These are phyloP conservation scores for Fusarium brevicatenulatum DNA, from an alignment of 2,329 filamentous ascomycete species.

Conservation along the genomic window DNA sequence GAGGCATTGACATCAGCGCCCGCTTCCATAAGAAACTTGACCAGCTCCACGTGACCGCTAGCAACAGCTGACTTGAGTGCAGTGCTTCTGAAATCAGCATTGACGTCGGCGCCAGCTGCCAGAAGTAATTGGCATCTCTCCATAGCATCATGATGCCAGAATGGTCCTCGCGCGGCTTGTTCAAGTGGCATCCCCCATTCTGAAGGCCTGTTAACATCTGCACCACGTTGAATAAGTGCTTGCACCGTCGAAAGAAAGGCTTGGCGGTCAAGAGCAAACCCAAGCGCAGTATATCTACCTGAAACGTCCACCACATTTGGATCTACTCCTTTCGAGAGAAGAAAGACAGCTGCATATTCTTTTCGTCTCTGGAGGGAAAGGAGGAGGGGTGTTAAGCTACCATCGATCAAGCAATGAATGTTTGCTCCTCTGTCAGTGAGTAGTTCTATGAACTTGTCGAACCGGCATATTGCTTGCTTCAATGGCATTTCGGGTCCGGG, in stretches of 20 bases:
- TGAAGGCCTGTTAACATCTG: accelerated
- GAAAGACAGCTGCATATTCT: too few species aligned
- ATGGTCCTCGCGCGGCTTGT: accelerated
- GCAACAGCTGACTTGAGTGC: constrained; percentile 26
- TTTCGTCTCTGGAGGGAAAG: too few species aligned
- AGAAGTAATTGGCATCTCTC: background rate
- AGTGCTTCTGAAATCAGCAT: background rate
- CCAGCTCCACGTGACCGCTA: background rate
- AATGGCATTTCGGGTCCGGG: too few species aligned
- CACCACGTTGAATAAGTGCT: accelerated
- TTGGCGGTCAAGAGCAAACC: accelerated
- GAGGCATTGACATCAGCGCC: background rate
- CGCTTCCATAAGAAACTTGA: accelerated
- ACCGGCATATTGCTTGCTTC: too few species aligned
- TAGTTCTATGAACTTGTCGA: too few species aligned
- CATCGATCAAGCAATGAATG: too few species aligned
- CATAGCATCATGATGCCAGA: accelerated
- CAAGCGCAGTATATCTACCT: accelerated
- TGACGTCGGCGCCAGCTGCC: constrained; percentile 29
- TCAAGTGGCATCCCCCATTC: background rate
- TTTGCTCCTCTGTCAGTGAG: too few species aligned
- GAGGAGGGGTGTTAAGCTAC: too few species aligned
- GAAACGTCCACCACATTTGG: accelerated
- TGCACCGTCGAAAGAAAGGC: accelerated
- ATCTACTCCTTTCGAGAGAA: too few species aligned